Percentiles rank a stretch among this genome's conserved stretches.
phyloP scores from a whole-genome alignment of 1,284 basidiomycete species.

The Cronartium quercuum region DNA sequence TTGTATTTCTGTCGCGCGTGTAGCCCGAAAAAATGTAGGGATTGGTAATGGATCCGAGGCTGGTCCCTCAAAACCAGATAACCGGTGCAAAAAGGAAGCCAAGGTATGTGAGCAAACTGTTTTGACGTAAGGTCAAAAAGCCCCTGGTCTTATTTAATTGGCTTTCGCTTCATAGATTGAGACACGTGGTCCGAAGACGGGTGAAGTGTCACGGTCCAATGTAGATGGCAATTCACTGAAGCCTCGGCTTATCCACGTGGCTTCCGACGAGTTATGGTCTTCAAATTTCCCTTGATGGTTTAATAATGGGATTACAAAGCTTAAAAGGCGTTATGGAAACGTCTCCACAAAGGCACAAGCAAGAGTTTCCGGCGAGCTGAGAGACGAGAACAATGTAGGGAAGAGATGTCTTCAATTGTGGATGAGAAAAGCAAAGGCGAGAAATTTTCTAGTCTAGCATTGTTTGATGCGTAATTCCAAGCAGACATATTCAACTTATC shows the following conservation, averaged over 20 bases:
- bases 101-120: conserved; percentile 56
- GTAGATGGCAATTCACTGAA: conserved; percentile 88
- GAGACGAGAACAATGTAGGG: conserved; percentile 56
- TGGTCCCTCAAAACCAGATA: conserved; percentile 55
- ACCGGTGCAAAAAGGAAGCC: conserved; percentile 64
- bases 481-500: background rate
- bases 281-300: conserved; percentile 96
- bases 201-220: conserved; percentile 71
- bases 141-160: too few species aligned
- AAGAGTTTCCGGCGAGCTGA: conserved; percentile 59
- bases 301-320: conserved; percentile 96
- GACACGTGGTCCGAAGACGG: conserved; percentile 80
- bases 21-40: too few species aligned
- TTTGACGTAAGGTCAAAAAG: background rate
- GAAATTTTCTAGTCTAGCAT: conserved; percentile 71
- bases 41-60: conserved; percentile 57
- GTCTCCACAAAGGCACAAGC: conserved; percentile 87
- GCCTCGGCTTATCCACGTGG: conserved; percentile 80
- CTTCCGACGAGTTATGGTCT: conserved; percentile 84
- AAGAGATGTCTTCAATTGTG: conserved; percentile 18
- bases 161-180: conserved; percentile 66
- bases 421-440: conserved; percentile 81
- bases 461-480: background rate
- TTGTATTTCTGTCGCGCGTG: too few species aligned
- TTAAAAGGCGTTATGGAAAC: conserved; percentile 93